Base-by-base conservation (phyloP, 768 basidiomycete genomes). In the Pleurotus giganteus region DNA sequence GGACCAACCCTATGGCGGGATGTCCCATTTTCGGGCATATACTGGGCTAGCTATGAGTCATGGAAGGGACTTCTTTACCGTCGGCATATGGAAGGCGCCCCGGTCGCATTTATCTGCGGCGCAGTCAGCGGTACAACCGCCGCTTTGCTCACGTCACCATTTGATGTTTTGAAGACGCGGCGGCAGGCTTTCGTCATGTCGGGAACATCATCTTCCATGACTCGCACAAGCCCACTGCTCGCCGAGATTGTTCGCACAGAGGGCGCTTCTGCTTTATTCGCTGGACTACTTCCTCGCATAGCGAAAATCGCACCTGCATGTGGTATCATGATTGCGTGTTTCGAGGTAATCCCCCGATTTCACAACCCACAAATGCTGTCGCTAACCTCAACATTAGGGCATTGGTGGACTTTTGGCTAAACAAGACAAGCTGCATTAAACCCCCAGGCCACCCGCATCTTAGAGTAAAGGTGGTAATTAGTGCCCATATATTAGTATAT, bases 261-360 rank as follows among this genome's bases (percentile, higher is more conserved):
- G 67, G 97, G 97, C 1, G 58, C 74, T 4, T 69, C 80, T 7
- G 89, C 91, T 2, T 72, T 98, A 46, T 96, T 89, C 66, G 86
- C 91, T 29, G 97, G 97, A 0, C 71, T 93, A 36, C 69, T 85
- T 6, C 96, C 96, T 47, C 85, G 97, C 34, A 85, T 95, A 50
- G 93, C 85, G 39, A 99, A 98, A 71, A 96, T 97, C 58, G 93
- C 93, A 9, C 97, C 97, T 34, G 97, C 96, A 37, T 99, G 97
- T 70, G 96, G 96, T 21, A 88, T 99, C 60, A 98, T 98, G 96
- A 97, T 98, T 67, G 85, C 91, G 54, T 94, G 88, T 68, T 98
- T 88, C 66, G 95, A 98, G 84, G 94, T 85, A 6, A 13, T 1
- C 41, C 21, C 17, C 34, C 51, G 31, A 29, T 21, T 23, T 24